Base-by-base conservation (phyloP, 768 basidiomycete genomes). In the Mycena olivaceomarginata region DNA sequence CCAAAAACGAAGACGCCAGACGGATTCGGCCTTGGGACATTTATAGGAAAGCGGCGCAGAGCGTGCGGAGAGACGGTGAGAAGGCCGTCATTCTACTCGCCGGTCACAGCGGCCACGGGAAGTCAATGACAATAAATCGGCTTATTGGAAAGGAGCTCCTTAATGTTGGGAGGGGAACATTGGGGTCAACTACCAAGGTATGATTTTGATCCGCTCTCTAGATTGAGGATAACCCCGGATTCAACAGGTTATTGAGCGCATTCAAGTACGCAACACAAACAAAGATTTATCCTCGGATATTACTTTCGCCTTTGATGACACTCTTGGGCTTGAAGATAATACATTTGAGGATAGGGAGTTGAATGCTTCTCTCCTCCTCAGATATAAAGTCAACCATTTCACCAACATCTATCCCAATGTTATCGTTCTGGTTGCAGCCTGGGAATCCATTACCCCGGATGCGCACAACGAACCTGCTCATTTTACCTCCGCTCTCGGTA, bases 161-260 rank as follows among this genome's bases (percentile, higher is more conserved):
- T 20, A 25, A 1, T 18, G 48, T 72, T 18, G 62, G 60, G 60
- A 39, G 46, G 37, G 31, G 13, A 22, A 64, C 39, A 5, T 53
- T 63, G 39, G 70, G 70, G 2, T 64, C 70, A n/a, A 72, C 60
- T 5, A 64, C 70, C 20, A 64, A 72, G 62, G 70, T 72, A 16
- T 18, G 62, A 11, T 11, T 11, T 64, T 43, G 15, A 4, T 22
- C 4, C n/a, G 3, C 3, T 48, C 18, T 72, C 7, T 31, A 7
- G 57, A 45, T 51, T 20, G 12, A 63, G 2, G 18, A 22, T 51
- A 51, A 51, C 8, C 7, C 18, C 12, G 22, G 2, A 9, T 64
- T 63, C 37, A 25, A 64, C 13, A 72, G 70, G 70, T 64, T 16
- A 72, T 72, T 16, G 62, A 72, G 18, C 62, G 70, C 10, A 62